Evolutionary conservation across 441 rosid species (phyloP).

Genomic region (Aquilaria agallochum): DNA sequence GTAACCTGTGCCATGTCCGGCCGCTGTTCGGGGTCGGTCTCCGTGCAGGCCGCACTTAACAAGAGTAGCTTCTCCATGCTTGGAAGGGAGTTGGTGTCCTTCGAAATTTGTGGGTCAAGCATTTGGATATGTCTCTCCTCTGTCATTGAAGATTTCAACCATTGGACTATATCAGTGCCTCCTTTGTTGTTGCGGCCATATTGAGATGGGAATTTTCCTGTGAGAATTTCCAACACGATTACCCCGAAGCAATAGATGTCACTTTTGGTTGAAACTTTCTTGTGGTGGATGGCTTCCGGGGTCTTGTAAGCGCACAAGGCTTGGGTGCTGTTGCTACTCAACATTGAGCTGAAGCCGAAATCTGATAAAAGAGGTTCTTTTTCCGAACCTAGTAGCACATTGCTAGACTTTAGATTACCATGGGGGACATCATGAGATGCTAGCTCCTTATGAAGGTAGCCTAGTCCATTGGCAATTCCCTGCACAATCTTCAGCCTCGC

Average conservation of each 20-base stretch:
- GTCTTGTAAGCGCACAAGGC: conserved; percentile 43
- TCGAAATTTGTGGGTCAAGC: conserved; percentile 52
- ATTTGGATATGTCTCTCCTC: conserved; percentile 37
- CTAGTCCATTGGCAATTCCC: conserved; percentile 55
- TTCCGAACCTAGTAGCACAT: conserved; percentile 38
- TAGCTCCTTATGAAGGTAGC: conserved; percentile 45
- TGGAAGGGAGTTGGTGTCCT: conserved; percentile 12
- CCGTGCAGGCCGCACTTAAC: conserved; percentile 48
- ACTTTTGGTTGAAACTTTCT: conserved; percentile 37
- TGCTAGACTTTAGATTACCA: conserved; percentile 75
- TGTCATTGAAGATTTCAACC: conserved; percentile 36
- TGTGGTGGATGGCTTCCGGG: conserved; percentile 38
- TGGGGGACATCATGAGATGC: conserved; percentile 46
- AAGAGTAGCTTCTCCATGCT: conserved; percentile 41
- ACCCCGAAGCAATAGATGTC: conserved; percentile 68
- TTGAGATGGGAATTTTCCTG: conserved; percentile 56
- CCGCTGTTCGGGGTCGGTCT: conserved; percentile 36
- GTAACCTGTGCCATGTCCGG: conserved; percentile 42
- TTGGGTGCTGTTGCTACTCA: conserved; percentile 23
- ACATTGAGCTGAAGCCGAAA: conserved; percentile 38
- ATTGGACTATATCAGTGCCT: conserved; percentile 43
- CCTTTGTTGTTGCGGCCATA: conserved; percentile 35
- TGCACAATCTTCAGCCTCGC: conserved; percentile 46
- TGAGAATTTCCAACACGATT: conserved; percentile 56
- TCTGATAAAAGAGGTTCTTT: conserved; percentile 57